These are phyloP conservation scores for Camelina sativa DNA, from an alignment of 345 rosid species.

Conservation along the genomic window DNA sequence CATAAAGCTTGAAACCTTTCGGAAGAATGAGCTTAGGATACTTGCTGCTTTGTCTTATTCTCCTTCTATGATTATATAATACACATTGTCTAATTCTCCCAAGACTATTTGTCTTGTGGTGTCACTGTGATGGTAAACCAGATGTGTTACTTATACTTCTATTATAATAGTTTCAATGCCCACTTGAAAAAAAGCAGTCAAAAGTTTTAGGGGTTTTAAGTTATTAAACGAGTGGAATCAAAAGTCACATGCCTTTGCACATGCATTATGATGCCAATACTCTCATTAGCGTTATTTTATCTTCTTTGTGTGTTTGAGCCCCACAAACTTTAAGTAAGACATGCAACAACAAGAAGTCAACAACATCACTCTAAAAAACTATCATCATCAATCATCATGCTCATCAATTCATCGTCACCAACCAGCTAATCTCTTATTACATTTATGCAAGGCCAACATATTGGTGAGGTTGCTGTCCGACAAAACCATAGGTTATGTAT, in stretches of 20 bases:
- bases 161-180: conserved; percentile 17
- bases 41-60: conserved; percentile 32
- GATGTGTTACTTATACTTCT: conserved; percentile 13
- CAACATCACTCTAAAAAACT: conserved; percentile 17
- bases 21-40: conserved; percentile 30
- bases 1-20: conserved; percentile 32
- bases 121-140: conserved; percentile 30
- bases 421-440: conserved; percentile 37
- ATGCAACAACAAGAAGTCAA: conserved; percentile 42
- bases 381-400: conserved; percentile 33
- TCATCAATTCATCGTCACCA: conserved; percentile 26
- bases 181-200: conserved; percentile 39
- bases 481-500: conserved; percentile 30
- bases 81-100: conserved; percentile 20
- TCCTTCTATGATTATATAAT: conserved; percentile 18
- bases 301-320: conserved; percentile 27
- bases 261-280: conserved; percentile 38
- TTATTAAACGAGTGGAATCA: conserved; percentile 29
- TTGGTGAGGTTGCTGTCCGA: conserved; percentile 33
- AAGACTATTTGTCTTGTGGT: conserved; percentile 28
- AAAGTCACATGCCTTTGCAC: conserved; percentile 46
- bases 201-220: conserved; percentile 27
- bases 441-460: conserved; percentile 27
- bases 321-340: conserved; percentile 37
- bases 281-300: conserved; percentile 14